phyloP scores from a whole-genome alignment of 179 eudicot genomes.

The Patellifolia procumbens region DNA sequence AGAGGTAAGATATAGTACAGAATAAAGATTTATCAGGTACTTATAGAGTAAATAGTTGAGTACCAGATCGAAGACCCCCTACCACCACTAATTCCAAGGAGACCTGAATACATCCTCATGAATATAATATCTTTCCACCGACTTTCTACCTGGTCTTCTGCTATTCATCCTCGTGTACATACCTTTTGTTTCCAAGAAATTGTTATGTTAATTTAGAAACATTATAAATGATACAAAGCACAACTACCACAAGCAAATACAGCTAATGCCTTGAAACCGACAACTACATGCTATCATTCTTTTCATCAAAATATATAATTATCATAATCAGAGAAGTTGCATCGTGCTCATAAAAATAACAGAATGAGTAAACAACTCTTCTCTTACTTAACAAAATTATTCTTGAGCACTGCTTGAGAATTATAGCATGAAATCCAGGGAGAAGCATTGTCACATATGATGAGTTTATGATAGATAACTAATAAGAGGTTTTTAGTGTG shows the following conservation, averaged over 20 bases:
- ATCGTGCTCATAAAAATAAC: constrained; percentile 1
- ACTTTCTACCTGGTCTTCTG: constrained; percentile 50
- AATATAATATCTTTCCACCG: constrained; percentile 53
- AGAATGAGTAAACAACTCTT: not conserved
- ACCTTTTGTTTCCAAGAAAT: constrained; percentile 28
- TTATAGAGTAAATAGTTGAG: constrained; percentile 50
- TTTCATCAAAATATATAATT: not conserved
- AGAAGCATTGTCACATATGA: constrained; percentile 46
- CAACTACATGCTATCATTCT: not conserved
- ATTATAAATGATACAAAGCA: constrained; percentile 6
- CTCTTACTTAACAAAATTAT: constrained; percentile 52
- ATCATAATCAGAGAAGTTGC: not conserved
- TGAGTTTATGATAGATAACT: constrained; percentile 53
- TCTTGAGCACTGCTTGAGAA: constrained; percentile 52
- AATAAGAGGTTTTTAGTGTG: too few relatives aligned
- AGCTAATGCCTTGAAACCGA: constrained; percentile 7
- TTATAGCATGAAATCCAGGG: constrained; percentile 48
- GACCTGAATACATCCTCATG: constrained; percentile 54
- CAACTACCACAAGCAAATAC: not conserved
- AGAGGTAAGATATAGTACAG: not conserved
- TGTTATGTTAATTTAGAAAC: too few relatives aligned
- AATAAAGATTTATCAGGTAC: constrained; percentile 4
- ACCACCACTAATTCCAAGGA: constrained; percentile 43
- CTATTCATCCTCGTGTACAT: constrained; percentile 50
- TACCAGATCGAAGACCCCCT: constrained; percentile 50